Evolutionary conservation across 495 filamentous ascomycete species (phyloP).

Genomic region (Bryoglossum gracile): DNA sequence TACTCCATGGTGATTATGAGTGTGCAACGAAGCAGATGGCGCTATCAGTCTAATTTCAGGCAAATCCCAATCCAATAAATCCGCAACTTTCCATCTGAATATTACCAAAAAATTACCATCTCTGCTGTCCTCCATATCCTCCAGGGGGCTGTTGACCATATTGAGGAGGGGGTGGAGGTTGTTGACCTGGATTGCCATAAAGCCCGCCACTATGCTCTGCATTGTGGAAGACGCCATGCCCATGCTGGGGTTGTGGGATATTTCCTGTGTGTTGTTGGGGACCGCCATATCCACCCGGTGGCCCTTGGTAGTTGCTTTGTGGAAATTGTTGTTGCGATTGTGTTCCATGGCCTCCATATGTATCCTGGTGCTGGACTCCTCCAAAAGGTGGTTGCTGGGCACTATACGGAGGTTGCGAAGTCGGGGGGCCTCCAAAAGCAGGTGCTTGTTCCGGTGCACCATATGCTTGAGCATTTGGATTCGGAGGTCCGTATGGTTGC

Average conservation of each 20-base stretch:
- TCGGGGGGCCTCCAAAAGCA: not conserved
- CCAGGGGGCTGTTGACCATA: slow-evolving; percentile 5
- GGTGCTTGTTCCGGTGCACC: not conserved
- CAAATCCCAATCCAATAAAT: not conserved
- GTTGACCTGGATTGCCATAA: slow-evolving; percentile 29
- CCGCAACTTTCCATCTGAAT: not conserved
- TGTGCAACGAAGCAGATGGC: slow-evolving; percentile 9
- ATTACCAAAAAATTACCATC: slow-evolving; percentile 13
- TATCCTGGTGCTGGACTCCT: slow-evolving; percentile 18
- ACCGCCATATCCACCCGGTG: slow-evolving; percentile 8
- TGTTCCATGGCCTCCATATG: slow-evolving; percentile 18
- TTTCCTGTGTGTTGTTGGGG: slow-evolving; percentile 11
- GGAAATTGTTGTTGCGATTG: slow-evolving; percentile 29
- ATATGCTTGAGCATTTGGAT: not conserved
- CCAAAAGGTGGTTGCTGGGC: slow-evolving; percentile 21
- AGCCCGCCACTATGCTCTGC: slow-evolving; percentile 18
- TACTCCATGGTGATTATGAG: slow-evolving; percentile 16
- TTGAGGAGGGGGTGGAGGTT: slow-evolving; percentile 1
- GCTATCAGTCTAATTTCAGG: slow-evolving; percentile 21
- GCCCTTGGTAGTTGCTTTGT: slow-evolving; percentile 26
- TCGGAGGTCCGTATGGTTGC: slow-evolving; percentile 14
- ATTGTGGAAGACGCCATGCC: slow-evolving; percentile 13
- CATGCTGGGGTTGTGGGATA: slow-evolving; percentile 8
- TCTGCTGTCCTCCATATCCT: slow-evolving; percentile 17
- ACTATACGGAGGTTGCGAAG: slow-evolving; percentile 10